Evolutionary conservation across 805 yeast species (phyloP).

Genomic region (Candida chauliodis): DNA sequence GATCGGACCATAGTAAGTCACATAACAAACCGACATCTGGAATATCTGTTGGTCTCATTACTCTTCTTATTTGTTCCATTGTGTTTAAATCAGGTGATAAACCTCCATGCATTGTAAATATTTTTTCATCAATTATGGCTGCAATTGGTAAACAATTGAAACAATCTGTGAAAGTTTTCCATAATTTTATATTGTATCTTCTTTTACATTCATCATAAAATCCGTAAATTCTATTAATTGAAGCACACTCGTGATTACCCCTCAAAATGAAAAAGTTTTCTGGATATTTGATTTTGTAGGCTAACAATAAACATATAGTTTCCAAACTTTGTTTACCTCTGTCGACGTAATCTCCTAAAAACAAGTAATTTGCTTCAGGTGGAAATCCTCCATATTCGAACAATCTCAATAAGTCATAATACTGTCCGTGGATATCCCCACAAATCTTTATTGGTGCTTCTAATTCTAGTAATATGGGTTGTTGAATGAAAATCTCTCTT

Average conservation of each 20-base stretch:
- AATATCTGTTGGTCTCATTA: conserved; percentile 98
- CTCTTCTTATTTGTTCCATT: conserved; percentile 98
- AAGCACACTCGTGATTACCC: conserved; percentile 98
- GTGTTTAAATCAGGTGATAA: conserved; percentile 94
- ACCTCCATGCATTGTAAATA: conserved; percentile 99
- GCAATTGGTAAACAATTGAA: conserved; percentile 98
- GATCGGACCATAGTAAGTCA: conserved; percentile 97
- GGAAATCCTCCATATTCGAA: conserved; percentile 99
- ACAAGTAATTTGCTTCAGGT: conserved; percentile 95
- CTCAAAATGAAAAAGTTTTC: conserved; percentile 95
- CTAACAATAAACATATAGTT: conserved; percentile 89
- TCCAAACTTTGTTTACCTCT: conserved; percentile 97
- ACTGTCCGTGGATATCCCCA: conserved; percentile 99
- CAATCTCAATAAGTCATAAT: conserved; percentile 89
- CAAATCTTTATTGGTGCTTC: conserved; percentile 97
- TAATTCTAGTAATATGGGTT: conserved; percentile 89
- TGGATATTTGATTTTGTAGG: conserved; percentile 96
- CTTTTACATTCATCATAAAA: conserved; percentile 98
- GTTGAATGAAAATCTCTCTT: conserved; percentile 95
- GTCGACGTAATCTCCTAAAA: conserved; percentile 96
- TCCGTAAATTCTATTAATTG: conserved; percentile 96
- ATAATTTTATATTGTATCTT: conserved; percentile 94
- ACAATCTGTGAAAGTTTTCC: conserved; percentile 99
- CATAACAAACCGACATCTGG: conserved; percentile 97
- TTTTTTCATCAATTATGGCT: conserved; percentile 96